Conservation (phyloP, 2,329 filamentous ascomycete genomes). For the Arthrinium puccinioides region DNA sequence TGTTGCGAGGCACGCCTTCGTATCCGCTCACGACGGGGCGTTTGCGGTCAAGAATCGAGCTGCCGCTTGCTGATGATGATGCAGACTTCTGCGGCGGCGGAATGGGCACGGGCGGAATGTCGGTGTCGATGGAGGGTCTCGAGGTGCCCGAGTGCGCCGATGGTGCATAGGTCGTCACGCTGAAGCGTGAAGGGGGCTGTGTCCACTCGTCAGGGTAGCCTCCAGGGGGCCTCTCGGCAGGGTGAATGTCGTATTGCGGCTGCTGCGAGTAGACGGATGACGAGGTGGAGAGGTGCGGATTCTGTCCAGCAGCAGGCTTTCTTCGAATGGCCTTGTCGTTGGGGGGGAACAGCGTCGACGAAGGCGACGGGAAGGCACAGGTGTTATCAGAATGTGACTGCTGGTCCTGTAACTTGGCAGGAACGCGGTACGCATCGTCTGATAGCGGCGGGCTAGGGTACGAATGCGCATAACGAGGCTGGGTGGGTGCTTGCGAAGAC, state of each 20-base stretch:
- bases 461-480: conserved; percentile 13
- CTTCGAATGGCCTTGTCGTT: conserved; percentile 34
- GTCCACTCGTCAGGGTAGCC: conserved; percentile 30
- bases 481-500: conserved; percentile 14
- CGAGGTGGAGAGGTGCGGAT: conserved; percentile 24
- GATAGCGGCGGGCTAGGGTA: conserved; percentile 33
- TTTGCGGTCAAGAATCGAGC: conserved; percentile 31
- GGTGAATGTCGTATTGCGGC: conserved; percentile 16
- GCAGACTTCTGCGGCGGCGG: conserved; percentile 25
- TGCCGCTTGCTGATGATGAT: conserved; percentile 6
- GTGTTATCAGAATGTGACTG: conserved; percentile 2
- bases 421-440: no score
- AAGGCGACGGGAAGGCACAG: conserved; percentile 10
- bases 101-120: conserved; percentile 25
- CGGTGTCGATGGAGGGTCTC: conserved; percentile 27
- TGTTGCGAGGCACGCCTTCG: conserved; percentile 11
- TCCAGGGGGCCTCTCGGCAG: conserved; percentile 9
- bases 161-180: conserved; percentile 54
- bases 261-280: conserved; percentile 28
- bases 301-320: conserved; percentile 28
- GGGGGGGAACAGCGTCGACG: conserved; percentile 16
- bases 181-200: conserved; percentile 55
- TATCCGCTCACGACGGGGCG: conserved; percentile 24
- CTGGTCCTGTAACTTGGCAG: no score
- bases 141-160: conserved; percentile 36